Conservation (phyloP, 1,284 basidiomycete species). For the Leccinum subrobustum region DNA sequence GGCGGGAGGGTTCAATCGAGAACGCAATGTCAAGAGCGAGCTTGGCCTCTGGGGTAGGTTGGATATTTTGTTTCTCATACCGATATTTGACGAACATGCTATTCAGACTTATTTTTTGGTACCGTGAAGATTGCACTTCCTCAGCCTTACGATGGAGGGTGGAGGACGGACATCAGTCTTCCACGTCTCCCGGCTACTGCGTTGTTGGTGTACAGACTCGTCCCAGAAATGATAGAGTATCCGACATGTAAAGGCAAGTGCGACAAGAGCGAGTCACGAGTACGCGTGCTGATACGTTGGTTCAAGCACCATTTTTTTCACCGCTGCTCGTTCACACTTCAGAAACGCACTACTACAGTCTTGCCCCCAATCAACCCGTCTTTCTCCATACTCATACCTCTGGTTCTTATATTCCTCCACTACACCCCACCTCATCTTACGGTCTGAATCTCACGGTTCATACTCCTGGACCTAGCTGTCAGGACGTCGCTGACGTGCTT, state of each 20-base stretch:
- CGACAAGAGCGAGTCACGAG: background rate
- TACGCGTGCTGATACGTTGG: constrained; percentile 8
- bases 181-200: constrained; percentile 55
- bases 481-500: constrained; percentile 41
- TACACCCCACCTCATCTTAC: constrained; percentile 23
- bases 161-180: constrained; percentile 41
- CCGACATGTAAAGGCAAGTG: constrained; percentile 27
- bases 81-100: constrained; percentile 14
- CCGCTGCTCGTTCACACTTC: constrained; percentile 62
- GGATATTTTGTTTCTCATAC: constrained; percentile 10
- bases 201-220: constrained; percentile 62
- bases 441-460: constrained; percentile 58
- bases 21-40: constrained; percentile 33
- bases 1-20: constrained; percentile 48
- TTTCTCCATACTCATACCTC: constrained; percentile 71
- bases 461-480: constrained; percentile 52
- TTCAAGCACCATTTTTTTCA: constrained; percentile 46
- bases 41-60: constrained; percentile 47
- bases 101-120: constrained; percentile 41
- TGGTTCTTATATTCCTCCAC: constrained; percentile 58
- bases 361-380: constrained; percentile 40
- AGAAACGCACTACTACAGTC: constrained; percentile 73
- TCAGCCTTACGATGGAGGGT: constrained; percentile 20
- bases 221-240: constrained; percentile 22
- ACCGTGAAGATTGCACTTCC: constrained; percentile 33